Base-by-base conservation (phyloP, 2,329 filamentous ascomycete genomes). In the Phialemoniopsis sp. region DNA sequence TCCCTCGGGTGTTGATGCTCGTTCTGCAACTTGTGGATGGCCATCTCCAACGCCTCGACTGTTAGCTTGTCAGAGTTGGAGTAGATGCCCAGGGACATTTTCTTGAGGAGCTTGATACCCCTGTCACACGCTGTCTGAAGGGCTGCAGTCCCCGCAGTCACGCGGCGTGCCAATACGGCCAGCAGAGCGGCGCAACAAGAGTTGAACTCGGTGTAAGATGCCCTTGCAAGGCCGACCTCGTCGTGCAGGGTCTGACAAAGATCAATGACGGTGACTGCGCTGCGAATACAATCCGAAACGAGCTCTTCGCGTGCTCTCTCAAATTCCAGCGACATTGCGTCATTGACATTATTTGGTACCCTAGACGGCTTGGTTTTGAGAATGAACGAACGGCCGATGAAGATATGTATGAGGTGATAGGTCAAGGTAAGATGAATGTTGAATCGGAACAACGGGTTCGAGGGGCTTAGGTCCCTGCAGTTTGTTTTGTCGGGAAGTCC, bases 121-220 rank as follows among this genome's bases (percentile, higher is more conserved):
- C n/a, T n/a, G n/a, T n/a, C n/a, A n/a, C n/a, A n/a, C n/a, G n/a
- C n/a, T n/a, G n/a, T n/a, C n/a, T n/a, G n/a, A n/a, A n/a, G n/a
- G n/a, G n/a, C n/a, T n/a, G n/a, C n/a, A n/a, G n/a, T n/a, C n/a
- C n/a, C n/a, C n/a, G n/a, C n/a, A n/a, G n/a, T n/a, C n/a, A n/a
- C n/a, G n/a, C 45, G 46, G 21, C 45, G 47, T 13, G 48, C 48
- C n/a, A 51, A 43, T 39, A 51, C 40, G 19, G 76, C 72, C 3
- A 77, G 59, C 6, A 77, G 56, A 8, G 73, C 72, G 9, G 72
- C 72, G 32, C 73, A 71, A 37, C 72, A 76, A 4, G 73, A 70
- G 49, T 70, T 74, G 49, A 76, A 77, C 45, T 78, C 73, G 4
- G 72, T 75, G 47, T 76, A 77, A 0, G 72, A 75, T 3, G 72